These are phyloP conservation scores for Arthrinium phaeospermum DNA, from an alignment of 2,329 filamentous ascomycete genomes.

Conservation along the genomic window DNA sequence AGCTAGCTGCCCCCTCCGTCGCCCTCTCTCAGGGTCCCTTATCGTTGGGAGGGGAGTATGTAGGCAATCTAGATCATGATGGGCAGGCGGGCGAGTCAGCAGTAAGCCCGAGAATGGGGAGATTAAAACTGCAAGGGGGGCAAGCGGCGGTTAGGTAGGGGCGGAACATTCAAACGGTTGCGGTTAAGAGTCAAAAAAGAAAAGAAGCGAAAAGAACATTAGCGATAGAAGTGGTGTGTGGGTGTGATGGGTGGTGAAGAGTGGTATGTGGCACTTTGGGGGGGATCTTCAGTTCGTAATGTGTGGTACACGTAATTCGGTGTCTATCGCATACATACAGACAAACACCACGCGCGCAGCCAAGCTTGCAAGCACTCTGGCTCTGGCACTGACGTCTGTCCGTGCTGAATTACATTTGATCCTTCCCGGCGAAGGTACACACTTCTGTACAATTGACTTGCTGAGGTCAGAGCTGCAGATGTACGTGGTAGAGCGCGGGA, in stretches of 20 bases:
- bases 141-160: neutral
- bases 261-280: neutral
- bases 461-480: neutral
- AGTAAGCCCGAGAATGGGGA: constrained; percentile 3
- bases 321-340: neutral
- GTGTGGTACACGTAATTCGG: neutral
- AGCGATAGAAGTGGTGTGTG: neutral
- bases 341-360: neutral
- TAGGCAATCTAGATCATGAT: neutral
- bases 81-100: constrained; percentile 2
- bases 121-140: neutral
- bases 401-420: neutral
- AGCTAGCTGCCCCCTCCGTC: neutral
- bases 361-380: neutral
- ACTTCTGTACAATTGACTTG: too few species aligned
- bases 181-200: neutral
- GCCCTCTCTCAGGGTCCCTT: neutral
- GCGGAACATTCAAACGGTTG: neutral
- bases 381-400: neutral
- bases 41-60: neutral
- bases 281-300: neutral
- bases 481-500: too few species aligned
- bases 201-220: neutral
- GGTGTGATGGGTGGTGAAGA: neutral
- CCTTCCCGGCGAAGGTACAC: too few species aligned